Conservation (phyloP, 805 yeast species). For the Hanseniaspora guilliermondii region DNA sequence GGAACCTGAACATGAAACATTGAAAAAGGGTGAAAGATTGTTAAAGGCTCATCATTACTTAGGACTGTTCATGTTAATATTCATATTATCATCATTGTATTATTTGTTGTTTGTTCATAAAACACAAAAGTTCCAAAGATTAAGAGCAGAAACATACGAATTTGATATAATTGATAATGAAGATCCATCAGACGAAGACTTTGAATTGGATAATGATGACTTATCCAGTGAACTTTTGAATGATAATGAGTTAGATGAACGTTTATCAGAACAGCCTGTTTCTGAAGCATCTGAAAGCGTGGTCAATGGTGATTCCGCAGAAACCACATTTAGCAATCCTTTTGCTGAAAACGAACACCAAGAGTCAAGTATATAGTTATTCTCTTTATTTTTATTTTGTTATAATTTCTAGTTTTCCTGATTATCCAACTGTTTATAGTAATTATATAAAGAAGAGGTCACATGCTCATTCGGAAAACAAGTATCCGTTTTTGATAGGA, state of each 20-base stretch:
- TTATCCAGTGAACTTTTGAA: neutral
- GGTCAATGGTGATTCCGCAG: neutral
- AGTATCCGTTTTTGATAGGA: no score
- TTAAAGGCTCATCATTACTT: constrained; percentile 8
- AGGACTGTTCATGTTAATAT: neutral
- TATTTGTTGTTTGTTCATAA: constrained; percentile 34
- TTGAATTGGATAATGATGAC: neutral
- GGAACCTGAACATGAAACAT: constrained; percentile 2
- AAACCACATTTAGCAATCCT: neutral
- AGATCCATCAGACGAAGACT: constrained; percentile 23
- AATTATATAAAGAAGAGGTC: no score
- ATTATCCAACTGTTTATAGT: no score
- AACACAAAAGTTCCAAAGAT: constrained; percentile 37
- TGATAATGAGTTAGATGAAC: neutral
- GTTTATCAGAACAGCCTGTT: neutral
- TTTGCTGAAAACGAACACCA: neutral
- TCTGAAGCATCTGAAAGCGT: neutral
- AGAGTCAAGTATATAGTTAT: neutral
- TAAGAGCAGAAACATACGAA: constrained; percentile 60
- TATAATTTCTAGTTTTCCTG: neutral
- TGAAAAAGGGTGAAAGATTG: constrained; percentile 1
- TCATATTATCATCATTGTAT: constrained; percentile 34
- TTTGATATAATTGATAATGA: constrained; percentile 68
- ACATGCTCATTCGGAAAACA: no score
- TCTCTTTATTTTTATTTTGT: neutral